Percentiles rank a stretch among this genome's conserved stretches.
These are phyloP conservation scores for Eimeria mitis DNA, from an alignment of 169 alveolate genomes.

Conservation along the genomic window DNA sequence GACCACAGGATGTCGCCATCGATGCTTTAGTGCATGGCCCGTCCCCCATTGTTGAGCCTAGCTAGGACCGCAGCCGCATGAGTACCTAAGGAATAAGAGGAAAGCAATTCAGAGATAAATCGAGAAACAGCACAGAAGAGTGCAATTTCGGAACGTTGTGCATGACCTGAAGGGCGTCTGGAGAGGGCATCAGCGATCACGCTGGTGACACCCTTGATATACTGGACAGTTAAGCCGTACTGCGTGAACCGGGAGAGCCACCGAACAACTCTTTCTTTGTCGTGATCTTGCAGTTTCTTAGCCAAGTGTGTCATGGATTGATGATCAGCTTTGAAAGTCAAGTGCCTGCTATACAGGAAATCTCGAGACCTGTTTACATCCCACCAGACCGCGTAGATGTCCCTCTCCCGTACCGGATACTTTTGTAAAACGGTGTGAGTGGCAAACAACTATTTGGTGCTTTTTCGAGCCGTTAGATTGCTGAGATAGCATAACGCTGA, in stretches of 20 bases:
- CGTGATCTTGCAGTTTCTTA: not conserved
- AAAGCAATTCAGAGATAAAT: not conserved
- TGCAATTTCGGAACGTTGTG: not conserved
- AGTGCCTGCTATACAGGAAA: not conserved
- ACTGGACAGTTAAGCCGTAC: not conserved
- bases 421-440: not conserved
- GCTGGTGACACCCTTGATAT: not conserved
- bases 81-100: not conserved
- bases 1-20: not conserved
- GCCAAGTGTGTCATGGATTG: not conserved
- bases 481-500: not conserved
- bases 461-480: not conserved
- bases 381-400: not conserved
- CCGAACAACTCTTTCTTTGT: not conserved
- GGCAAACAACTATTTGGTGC: not conserved
- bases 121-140: not conserved
- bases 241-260: not conserved
- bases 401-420: not conserved
- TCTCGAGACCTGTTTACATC: not conserved
- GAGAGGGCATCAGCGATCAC: not conserved
- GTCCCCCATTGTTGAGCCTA: not conserved
- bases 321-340: not conserved
- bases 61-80: not conserved
- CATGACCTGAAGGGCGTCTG: not conserved
- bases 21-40: not conserved